Base-by-base conservation (phyloP, 345 rosid species). In the Ailanthus altissimus region DNA sequence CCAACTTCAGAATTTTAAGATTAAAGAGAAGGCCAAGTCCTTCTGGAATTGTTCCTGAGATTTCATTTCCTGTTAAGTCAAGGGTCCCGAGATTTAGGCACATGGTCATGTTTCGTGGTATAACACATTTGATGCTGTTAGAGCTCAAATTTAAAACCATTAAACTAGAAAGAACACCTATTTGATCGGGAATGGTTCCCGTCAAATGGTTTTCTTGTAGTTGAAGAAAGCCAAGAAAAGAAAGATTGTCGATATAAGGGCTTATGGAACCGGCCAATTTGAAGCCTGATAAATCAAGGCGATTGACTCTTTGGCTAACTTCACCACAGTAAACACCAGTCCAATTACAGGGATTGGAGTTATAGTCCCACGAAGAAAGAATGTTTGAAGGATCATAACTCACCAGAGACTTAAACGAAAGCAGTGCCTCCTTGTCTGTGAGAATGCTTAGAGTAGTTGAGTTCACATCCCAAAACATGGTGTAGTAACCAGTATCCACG, bases 61-160 rank as follows among this genome's bases (percentile, higher is more conserved):
- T 61, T 25, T 61, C 65, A 61, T 61, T 26, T 15, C 38, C 65
- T 32, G 65, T 61, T 5, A 60, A 26, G 36, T 60, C 18, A 61
- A 61, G 42, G 2, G 38, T 14, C 16, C 7, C 13, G 40, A 61
- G 65, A 28, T 61, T 61, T 32, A 61, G 12, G 43, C 42, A 61
- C 65, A 61, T 60, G 65, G 16, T 60, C 15, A 60, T 60, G 65
- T 28, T 60, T 26, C 12, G 16, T 60, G 40, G 65, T 60, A 60
- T 60, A 11, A 38, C 65, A 60, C 65, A 9, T 61, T 14, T 28
- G 65, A 14, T 26, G 65, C 18, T 11, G 65, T 28, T 61, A 61
- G 18, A 61, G 65, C 65, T 61, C 42, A 61, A 6, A 15, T 26
- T 61, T 18, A 61, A 13, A 26, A 61, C 20, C 65, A 26, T 61